These are phyloP conservation scores for Pseudogymnoascus sp. DNA, from an alignment of 2,329 filamentous ascomycete species.

Conservation along the genomic window DNA sequence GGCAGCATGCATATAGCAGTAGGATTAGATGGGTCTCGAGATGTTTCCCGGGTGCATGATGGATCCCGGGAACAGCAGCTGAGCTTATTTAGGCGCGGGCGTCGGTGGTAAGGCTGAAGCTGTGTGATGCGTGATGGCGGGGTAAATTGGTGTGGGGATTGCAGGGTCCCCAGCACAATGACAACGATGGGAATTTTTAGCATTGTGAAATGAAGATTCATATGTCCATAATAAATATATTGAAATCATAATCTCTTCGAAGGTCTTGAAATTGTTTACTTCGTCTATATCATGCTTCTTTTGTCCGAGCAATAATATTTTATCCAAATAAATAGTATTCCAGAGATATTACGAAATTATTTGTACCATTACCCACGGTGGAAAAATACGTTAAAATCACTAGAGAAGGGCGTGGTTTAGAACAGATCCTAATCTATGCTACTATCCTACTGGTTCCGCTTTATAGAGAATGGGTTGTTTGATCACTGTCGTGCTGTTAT, in stretches of 20 bases:
- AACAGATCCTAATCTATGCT: no score
- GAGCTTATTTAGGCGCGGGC: background rate
- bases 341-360: no score
- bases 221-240: background rate
- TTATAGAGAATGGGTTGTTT: no score
- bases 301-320: background rate
- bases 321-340: background rate
- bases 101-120: conserved; percentile 5
- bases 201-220: background rate
- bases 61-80: background rate
- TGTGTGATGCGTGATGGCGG: background rate
- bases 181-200: no score
- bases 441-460: no score
- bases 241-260: background rate
- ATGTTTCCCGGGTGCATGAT: background rate
- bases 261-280: no score
- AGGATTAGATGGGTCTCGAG: background rate
- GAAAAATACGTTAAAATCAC: no score
- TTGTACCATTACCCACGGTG: no score
- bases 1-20: background rate
- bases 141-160: background rate
- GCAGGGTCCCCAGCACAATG: background rate
- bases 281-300: no score
- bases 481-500: no score
- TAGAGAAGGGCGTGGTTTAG: no score